phyloP scores from a whole-genome alignment of 1,284 basidiomycete species.

The Apiotrichum gamsii region DNA sequence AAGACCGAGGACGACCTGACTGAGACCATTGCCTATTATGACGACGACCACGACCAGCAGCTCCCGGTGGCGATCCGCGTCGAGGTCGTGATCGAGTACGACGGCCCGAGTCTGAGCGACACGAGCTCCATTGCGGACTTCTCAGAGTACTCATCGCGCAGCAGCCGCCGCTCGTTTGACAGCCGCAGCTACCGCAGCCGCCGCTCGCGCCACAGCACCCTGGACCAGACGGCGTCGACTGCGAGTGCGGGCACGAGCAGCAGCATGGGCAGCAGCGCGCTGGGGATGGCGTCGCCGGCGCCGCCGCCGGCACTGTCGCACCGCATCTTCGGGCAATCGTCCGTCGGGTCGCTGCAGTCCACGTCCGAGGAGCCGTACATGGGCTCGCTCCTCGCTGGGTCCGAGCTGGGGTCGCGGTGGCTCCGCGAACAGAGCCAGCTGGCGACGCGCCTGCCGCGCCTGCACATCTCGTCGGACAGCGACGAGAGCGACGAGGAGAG shows the following conservation, averaged over 20 bases:
- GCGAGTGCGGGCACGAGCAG: too few relatives aligned
- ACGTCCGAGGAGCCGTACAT: constrained; percentile 1
- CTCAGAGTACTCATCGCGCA: constrained; percentile 6
- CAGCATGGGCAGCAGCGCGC: neutral
- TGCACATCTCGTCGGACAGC: constrained; percentile 17
- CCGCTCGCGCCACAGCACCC: neutral
- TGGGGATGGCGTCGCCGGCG: too few relatives aligned
- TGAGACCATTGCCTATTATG: constrained; percentile 78
- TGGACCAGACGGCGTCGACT: neutral
- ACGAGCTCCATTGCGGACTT: constrained; percentile 62
- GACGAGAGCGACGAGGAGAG: constrained; percentile 41
- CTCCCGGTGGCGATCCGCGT: constrained; percentile 61
- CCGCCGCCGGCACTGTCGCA: too few relatives aligned
- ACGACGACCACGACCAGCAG: constrained; percentile 54
- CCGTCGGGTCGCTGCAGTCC: neutral
- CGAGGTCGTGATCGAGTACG: constrained; percentile 72
- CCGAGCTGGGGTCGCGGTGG: constrained; percentile 69
- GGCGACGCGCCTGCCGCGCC: constrained; percentile 20
- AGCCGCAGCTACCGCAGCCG: neutral
- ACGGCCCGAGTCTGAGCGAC: constrained; percentile 83
- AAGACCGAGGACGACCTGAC: constrained; percentile 65
- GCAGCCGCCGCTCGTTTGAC: neutral
- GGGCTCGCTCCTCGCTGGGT: constrained; percentile 33
- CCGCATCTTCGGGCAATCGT: too few relatives aligned
- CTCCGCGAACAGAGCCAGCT: constrained; percentile 67